A percentile compares a stretch with the other conserved stretches of the same genome.
Evolutionary conservation across 768 basidiomycete genomes (phyloP).

Genomic region (Chalciporus sphaerocephalus): DNA sequence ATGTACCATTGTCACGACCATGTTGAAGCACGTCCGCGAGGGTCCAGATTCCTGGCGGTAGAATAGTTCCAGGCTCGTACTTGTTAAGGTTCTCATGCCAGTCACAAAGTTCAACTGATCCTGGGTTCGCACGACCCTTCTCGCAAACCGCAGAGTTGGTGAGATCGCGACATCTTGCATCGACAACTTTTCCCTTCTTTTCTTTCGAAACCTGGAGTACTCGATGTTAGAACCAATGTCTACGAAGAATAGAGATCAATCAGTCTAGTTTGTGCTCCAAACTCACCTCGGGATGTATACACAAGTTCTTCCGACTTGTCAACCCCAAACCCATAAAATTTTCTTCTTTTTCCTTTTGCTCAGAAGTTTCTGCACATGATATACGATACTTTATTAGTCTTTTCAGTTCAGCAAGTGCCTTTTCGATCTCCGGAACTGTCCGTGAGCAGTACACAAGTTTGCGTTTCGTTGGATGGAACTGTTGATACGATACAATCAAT

Average conservation of each 20-base stretch:
- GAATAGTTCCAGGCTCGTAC: slow-evolving; percentile 72
- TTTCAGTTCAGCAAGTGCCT: slow-evolving; percentile 93
- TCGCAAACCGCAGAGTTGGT: slow-evolving; percentile 82
- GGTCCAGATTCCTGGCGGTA: slow-evolving; percentile 89
- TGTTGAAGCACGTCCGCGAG: slow-evolving; percentile 88
- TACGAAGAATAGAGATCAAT: neutral
- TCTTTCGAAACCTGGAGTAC: slow-evolving; percentile 79
- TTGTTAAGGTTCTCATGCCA: slow-evolving; percentile 95
- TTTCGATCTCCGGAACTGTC: slow-evolving; percentile 99
- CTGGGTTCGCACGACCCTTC: slow-evolving; percentile 80
- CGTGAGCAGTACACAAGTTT: slow-evolving; percentile 99
- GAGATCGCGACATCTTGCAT: slow-evolving; percentile 93
- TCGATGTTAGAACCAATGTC: neutral
- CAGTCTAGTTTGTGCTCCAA: neutral
- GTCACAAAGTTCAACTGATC: slow-evolving; percentile 85
- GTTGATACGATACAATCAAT: slow-evolving; percentile 96
- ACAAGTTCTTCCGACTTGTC: slow-evolving; percentile 94
- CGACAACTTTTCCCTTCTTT: slow-evolving; percentile 97
- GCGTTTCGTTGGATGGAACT: slow-evolving; percentile 90
- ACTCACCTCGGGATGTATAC: slow-evolving; percentile 87
- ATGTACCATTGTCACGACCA: slow-evolving; percentile 78
- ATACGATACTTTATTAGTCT: slow-evolving; percentile 87
- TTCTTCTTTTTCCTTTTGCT: slow-evolving; percentile 71
- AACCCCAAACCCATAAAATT: slow-evolving; percentile 86
- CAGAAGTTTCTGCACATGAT: slow-evolving; percentile 64